Base-by-base conservation (phyloP, 805 yeast species). In the Candida namnaoensis region DNA sequence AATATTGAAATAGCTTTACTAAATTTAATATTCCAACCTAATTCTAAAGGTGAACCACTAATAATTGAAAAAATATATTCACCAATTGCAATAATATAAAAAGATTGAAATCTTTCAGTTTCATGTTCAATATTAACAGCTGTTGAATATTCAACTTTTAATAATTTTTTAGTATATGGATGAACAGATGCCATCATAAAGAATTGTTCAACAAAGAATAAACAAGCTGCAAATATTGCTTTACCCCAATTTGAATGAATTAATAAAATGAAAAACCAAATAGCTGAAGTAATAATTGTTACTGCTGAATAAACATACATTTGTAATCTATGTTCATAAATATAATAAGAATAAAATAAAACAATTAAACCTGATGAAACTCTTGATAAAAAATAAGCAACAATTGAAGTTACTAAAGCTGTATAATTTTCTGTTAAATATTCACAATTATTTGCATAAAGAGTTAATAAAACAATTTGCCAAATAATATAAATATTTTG, bases 91-190 rank as follows among this genome's bases (percentile, higher is more conserved):
- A 80, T 78, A 47, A 78, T 69, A 41, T 66, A 78, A 51, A 80
- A 80, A 0, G 79, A 75, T 3, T 72, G 67, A 49, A 65, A 68
- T 42, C 86, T 56, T 51, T 80, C 86, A 26, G 76, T 80, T 52
- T 78, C 83, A 51, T 80, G 85, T 47, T 78, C 84, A 42, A 80
- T 75, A 51, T 77, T 78, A 45, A 78, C 53, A 1, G 85, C 85
- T 0, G 86, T 76, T 10, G 81, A 69, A 42, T 66, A 69, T 12
- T 63, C 65, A 40, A 72, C 53, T 10, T 64, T 57, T 45, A 78
- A 42, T 15, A 56, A n/a, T 32, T 52, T 64, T 50, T 76, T 76
- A 43, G 65, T 58, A 53, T 54, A 47, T 4, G 83, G 82, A 46
- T 71, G 78, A 47, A 65, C 73, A 30, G 66, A 50, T 1, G 65